These are phyloP conservation scores for Olyra latifolia DNA, from an alignment of 176 grass and related monocot species.

Conservation along the genomic window DNA sequence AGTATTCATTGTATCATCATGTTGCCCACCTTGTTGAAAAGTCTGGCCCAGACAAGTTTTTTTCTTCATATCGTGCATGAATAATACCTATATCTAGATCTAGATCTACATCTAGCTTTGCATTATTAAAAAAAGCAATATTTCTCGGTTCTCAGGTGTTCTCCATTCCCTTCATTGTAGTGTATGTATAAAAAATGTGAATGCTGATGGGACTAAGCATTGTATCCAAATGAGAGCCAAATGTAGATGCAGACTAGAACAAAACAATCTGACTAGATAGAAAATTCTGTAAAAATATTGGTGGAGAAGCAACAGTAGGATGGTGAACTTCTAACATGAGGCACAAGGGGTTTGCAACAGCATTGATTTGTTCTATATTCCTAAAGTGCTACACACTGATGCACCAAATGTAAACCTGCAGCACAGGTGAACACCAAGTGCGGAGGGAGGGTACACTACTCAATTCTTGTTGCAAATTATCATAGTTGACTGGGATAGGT, in stretches of 20 bases:
- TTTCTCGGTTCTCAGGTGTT: neutral
- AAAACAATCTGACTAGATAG: neutral
- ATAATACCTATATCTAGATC: slow-evolving; percentile 19
- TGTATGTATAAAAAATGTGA: neutral
- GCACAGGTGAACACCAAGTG: neutral
- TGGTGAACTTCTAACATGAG: neutral
- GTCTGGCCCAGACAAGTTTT: slow-evolving; percentile 7
- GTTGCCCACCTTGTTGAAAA: neutral
- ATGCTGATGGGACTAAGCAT: neutral
- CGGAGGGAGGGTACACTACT: neutral
- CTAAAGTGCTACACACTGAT: neutral
- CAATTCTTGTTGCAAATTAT: neutral
- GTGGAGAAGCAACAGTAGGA: neutral
- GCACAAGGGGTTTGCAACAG: neutral
- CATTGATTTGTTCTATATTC: neutral
- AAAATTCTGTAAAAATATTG: slow-evolving; percentile 1
- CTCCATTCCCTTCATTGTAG: neutral
- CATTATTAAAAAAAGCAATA: neutral
- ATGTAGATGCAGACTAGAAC: slow-evolving; percentile 7
- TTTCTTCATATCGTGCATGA: neutral
- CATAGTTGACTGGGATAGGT: neutral
- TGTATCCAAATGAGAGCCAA: slow-evolving; percentile 1
- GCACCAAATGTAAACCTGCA: neutral
- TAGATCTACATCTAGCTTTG: slow-evolving; percentile 18
- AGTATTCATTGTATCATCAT: neutral